These are phyloP conservation scores for Apiospora aurea DNA, from an alignment of 2,329 filamentous ascomycete species.

Conservation along the genomic window DNA sequence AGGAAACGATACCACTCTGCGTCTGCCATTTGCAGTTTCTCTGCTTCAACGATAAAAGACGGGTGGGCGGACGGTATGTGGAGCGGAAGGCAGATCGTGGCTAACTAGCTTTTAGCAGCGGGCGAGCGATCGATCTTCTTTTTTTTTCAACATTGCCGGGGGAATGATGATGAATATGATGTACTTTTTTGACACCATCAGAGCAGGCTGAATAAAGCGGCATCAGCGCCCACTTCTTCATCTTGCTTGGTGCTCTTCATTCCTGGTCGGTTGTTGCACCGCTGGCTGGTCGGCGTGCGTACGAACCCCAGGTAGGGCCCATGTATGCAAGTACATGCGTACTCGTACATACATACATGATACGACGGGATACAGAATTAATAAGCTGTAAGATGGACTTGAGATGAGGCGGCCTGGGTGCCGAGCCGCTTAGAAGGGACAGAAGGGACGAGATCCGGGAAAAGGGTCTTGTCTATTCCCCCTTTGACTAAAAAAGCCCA, in stretches of 20 bases:
- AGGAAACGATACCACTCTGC: neutral
- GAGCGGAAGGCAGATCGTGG: conserved; percentile 3
- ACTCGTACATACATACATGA: neutral
- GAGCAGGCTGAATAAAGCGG: neutral
- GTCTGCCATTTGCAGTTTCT: neutral
- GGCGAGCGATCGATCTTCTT: conserved; percentile 19
- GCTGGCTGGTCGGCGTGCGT: neutral
- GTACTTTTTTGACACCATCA: neutral
- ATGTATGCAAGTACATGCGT: conserved; percentile 13
- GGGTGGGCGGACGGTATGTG: neutral
- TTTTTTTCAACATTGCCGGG: neutral
- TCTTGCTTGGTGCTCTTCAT: no score
- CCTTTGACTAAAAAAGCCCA: neutral
- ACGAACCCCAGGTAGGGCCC: neutral
- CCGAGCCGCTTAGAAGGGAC: conserved; percentile 24
- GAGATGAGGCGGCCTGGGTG: conserved; percentile 15
- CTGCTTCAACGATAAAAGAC: conserved; percentile 2
- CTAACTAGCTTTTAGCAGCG: conserved; percentile 8
- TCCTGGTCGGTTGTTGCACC: neutral
- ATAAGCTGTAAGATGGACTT: conserved; percentile 14
- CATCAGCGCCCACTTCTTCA: neutral
- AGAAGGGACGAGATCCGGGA: conserved; percentile 24
- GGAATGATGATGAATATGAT: neutral
- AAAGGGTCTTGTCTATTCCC: conserved; percentile 2
- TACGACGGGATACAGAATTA: conserved; percentile 17